Evolutionary conservation across 1,284 basidiomycete genomes (phyloP).

Genomic region (Apiotrichum siamense): DNA sequence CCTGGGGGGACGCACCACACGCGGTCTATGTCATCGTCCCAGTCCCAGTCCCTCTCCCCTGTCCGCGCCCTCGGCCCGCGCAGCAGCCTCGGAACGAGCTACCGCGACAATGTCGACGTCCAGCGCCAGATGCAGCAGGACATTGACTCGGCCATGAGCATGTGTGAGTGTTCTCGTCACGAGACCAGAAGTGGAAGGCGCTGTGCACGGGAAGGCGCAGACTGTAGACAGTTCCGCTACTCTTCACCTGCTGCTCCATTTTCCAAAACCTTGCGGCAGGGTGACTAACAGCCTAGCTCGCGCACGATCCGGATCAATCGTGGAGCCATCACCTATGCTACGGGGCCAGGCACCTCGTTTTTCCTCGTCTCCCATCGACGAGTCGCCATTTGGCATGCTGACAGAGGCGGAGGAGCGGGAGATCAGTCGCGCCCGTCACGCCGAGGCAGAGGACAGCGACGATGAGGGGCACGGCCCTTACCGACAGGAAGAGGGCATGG

Average conservation of each 20-base stretch:
- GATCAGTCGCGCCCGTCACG: conserved; percentile 38
- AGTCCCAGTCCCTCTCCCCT: conserved; percentile 25
- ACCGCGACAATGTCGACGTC: conserved; percentile 23
- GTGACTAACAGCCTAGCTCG: conserved; percentile 28
- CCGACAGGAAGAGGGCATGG: conserved; percentile 16
- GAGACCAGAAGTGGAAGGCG: too few relatives aligned
- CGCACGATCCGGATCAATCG: conserved; percentile 39
- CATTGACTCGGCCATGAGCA: conserved; percentile 42
- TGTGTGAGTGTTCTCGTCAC: conserved; percentile 29
- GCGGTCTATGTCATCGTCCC: conserved; percentile 13
- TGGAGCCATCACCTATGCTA: conserved; percentile 22
- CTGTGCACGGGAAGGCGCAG: too few relatives aligned
- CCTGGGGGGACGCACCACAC: too few relatives aligned
- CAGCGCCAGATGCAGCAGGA: conserved; percentile 45
- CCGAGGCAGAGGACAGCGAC: conserved; percentile 10
- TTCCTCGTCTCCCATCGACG: conserved; percentile 41
- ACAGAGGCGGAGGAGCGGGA: conserved; percentile 46
- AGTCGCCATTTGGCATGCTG: conserved; percentile 44
- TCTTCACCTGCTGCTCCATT: neutral
- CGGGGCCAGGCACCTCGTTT: conserved; percentile 25
- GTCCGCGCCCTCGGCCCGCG: conserved; percentile 20
- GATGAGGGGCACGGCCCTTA: conserved; percentile 6
- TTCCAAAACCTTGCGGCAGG: neutral
- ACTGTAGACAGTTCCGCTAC: too few relatives aligned
- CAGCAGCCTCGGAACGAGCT: conserved; percentile 11